phyloP scores from a whole-genome alignment of 2,329 filamentous ascomycete species.

The Chalara sp. region DNA sequence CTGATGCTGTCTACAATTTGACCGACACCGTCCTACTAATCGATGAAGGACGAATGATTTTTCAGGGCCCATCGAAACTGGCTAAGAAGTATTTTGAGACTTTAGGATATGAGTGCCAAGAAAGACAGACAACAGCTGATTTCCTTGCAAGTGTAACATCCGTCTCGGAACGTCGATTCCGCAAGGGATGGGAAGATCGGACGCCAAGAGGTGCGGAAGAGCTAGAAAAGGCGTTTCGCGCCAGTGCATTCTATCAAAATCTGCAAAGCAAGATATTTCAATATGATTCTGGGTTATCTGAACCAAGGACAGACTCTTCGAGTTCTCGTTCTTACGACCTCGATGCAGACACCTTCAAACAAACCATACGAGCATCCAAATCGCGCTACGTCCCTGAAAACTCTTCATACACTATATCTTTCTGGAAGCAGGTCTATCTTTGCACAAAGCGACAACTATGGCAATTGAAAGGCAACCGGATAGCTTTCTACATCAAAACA shows the following conservation, averaged over 20 bases:
- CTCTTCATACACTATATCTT: slow-evolving; percentile 81
- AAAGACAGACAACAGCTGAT: slow-evolving; percentile 48
- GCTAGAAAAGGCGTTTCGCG: slow-evolving; percentile 45
- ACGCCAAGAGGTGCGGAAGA: slow-evolving; percentile 49
- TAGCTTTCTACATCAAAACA: slow-evolving; percentile 48
- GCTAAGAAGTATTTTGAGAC: slow-evolving; percentile 65
- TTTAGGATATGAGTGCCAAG: slow-evolving; percentile 65
- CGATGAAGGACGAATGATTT: slow-evolving; percentile 66
- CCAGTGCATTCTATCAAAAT: slow-evolving; percentile 35
- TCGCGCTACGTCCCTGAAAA: slow-evolving; percentile 47
- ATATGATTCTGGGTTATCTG: slow-evolving; percentile 40
- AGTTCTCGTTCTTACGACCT: not conserved
- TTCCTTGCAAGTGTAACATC: slow-evolving; percentile 74
- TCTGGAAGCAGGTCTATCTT: slow-evolving; percentile 66
- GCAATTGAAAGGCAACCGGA: slow-evolving; percentile 71
- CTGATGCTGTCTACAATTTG: slow-evolving; percentile 60
- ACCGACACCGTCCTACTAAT: slow-evolving; percentile 66
- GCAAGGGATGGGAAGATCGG: slow-evolving; percentile 48
- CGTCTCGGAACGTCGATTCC: slow-evolving; percentile 49
- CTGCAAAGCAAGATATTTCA: slow-evolving; percentile 40
- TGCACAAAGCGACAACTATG: slow-evolving; percentile 78
- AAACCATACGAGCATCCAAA: slow-evolving; percentile 29
- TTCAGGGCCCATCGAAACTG: slow-evolving; percentile 56
- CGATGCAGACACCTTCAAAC: slow-evolving; percentile 31
- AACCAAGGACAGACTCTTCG: slow-evolving; percentile 21